Base-by-base conservation (phyloP, 371 early-diverging fungal species). In the Mucor piriformis region DNA sequence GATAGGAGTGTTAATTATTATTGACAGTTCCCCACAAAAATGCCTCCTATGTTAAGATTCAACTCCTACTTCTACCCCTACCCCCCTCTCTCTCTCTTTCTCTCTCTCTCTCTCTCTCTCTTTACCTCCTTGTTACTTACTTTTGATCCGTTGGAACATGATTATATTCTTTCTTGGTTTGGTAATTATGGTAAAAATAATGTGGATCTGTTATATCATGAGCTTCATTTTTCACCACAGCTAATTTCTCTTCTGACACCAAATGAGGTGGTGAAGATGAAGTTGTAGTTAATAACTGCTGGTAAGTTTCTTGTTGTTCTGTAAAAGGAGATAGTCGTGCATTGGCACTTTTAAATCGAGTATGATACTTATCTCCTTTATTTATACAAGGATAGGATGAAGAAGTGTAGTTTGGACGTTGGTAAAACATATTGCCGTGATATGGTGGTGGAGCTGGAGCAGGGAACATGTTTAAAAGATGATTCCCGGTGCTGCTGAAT, bases 341-440 rank as follows among this genome's bases (percentile, higher is more conserved):
- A 57, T 61, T 56, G 8, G 61, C 61, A 15, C 61, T 66, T 49
- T 66, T 66, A 25, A 52, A 66, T 10, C 66, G 61, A 37, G 61
- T 34, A 23, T 66, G 66, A 16, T 46, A 57, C 29, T 48, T 63
- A 12, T 51, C 42, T n/a, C 52, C 38, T 13, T 51, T 51, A 23
- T n/a, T 18, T 10, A 24, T 15, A 24, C 29, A 50, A 37, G 35
- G 38, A 29, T 29, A 29, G 29, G 29, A 29, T 38, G 40, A 15
- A n/a, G n/a, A n/a, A 16, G 2, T 25, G 16, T 5, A 24, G 42
- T 16, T 25, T 8, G 42, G 53, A 24, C 10, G 34, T 23, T 15
- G 23, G 11, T 18, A 3, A 21, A 51, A 51, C 37, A 21, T 37
- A 18, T 37, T 3, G 20, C 8, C 35, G 24, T 24, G 25, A 3